Evolutionary conservation across 140 eudicot species (phyloP).

Genomic region (Flaveria floridana): DNA sequence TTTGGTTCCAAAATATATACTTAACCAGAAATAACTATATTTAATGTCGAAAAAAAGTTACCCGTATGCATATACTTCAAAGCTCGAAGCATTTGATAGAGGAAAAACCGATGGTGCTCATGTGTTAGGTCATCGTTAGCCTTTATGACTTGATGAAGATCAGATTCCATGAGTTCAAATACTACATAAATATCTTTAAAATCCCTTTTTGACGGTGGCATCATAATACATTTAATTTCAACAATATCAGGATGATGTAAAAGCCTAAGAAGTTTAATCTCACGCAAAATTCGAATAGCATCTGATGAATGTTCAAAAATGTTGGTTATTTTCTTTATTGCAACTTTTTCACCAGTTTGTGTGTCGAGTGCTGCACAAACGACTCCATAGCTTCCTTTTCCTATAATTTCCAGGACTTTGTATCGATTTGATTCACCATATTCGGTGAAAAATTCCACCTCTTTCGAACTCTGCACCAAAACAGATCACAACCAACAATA

Average conservation of each 20-base stretch:
- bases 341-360: slow-evolving; percentile 81
- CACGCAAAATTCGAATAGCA: slow-evolving; percentile 84
- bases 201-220: slow-evolving; percentile 82
- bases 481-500: background rate
- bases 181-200: slow-evolving; percentile 86
- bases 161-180: slow-evolving; percentile 91
- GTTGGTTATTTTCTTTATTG: slow-evolving; percentile 79
- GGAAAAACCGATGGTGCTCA: slow-evolving; percentile 81
- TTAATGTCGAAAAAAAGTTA: slow-evolving; percentile 8
- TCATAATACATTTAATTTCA: slow-evolving; percentile 74
- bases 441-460: slow-evolving; percentile 70
- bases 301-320: slow-evolving; percentile 86
- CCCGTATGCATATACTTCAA: slow-evolving; percentile 89
- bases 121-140: slow-evolving; percentile 88
- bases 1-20: slow-evolving; percentile 14
- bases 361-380: slow-evolving; percentile 91
- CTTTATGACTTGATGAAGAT: slow-evolving; percentile 87
- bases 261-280: slow-evolving; percentile 79
- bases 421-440: slow-evolving; percentile 76
- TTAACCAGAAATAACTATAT: slow-evolving; percentile 6
- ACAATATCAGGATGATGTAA: slow-evolving; percentile 86
- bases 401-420: slow-evolving; percentile 67
- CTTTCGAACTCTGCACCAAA: slow-evolving; percentile 52
- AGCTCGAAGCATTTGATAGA: slow-evolving; percentile 83
- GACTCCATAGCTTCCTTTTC: slow-evolving; percentile 91